A percentile compares a stretch with the other conserved stretches of the same genome.
Evolutionary conservation across 1,284 basidiomycete species (phyloP).

Genomic region (Phellopilus nigrolimitatus): DNA sequence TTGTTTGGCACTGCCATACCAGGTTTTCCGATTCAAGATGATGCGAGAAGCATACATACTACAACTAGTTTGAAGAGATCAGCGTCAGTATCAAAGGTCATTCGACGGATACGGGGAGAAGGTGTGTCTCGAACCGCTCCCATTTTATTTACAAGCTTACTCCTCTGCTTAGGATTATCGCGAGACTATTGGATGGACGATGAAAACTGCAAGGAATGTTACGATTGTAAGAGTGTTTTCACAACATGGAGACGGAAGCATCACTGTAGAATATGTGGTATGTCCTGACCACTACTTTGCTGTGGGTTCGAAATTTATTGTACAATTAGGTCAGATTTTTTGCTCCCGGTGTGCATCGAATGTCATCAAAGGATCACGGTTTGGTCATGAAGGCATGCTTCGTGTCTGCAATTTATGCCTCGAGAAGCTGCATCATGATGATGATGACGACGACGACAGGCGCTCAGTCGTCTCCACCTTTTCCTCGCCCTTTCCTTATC

Average conservation of each 20-base stretch:
- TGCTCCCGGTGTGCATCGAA: conserved; percentile 96
- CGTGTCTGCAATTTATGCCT: conserved; percentile 94
- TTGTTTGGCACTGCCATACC: conserved; percentile 70
- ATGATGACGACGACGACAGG: conserved; percentile 76
- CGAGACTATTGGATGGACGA: conserved; percentile 98
- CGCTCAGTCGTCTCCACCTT: conserved; percentile 69
- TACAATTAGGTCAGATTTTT: conserved; percentile 71
- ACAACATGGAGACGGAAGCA: conserved; percentile 92
- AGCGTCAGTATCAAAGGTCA: conserved; percentile 84
- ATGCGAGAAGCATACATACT: conserved; percentile 74
- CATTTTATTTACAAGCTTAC: conserved; percentile 10
- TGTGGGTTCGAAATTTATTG: conserved; percentile 7
- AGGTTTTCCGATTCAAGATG: conserved; percentile 80
- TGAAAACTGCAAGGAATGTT: conserved; percentile 92
- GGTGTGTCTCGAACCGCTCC: conserved; percentile 36
- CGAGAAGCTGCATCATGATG: conserved; percentile 78
- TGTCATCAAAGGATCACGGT: conserved; percentile 91
- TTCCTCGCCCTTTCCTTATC: conserved; percentile 55
- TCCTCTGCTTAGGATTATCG: conserved; percentile 55
- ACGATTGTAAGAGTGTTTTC: conserved; percentile 89
- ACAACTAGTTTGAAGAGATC: conserved; percentile 65
- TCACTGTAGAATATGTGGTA: conserved; percentile 91
- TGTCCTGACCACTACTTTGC: conserved; percentile 27
- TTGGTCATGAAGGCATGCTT: conserved; percentile 89
- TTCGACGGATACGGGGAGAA: conserved; percentile 83